Base-by-base conservation (phyloP, 2,329 filamentous ascomycete species). In the Ophiocordyceps camponoti-floridani region DNA sequence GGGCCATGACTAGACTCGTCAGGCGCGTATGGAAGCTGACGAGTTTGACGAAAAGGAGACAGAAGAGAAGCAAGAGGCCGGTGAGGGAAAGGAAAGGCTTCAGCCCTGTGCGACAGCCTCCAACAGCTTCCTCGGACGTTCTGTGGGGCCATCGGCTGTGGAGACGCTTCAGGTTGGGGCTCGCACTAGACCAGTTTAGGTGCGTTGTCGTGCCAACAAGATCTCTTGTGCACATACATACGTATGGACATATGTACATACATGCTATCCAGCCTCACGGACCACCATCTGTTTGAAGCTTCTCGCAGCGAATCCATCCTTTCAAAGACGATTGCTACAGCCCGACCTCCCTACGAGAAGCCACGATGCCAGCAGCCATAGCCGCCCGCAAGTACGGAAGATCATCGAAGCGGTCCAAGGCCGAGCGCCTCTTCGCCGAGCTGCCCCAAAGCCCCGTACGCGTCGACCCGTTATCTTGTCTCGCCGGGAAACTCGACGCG, bases 331-430 rank as follows among this genome's bases (percentile, higher is more conserved):
- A 37, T 23, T 23, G 3, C 7, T 8, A 37, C n/a, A 37, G 14
- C 35, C 14, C 14, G 5, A 37, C 3, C 7, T 6, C 12, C 23
- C 23, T 23, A 12, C 10, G 12, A 35, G n/a, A 44, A 41, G 9
- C 46, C 27, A 62, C 53, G 26, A 75, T 74, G 72, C 58, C 67
- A 33, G 63, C 66, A 46, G 61, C 62, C 43, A 57, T 60, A 4
- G 55, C 62, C 16, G 52, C 62, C 10, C 66, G 69, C 3, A 70
- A 64, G 46, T 76, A 75, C 58, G 73, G 72, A 47, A 73, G 69
- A 47, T 60, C 61, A 41, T 60, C 62, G 28, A 70, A 62, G 47
- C 66, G 66, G 41, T 60, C 67, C 26, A 70, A 63, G 47, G 61
- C 65, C 16, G 64, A 70, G 40, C 62, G 68, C 19, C 57, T 72